Base-by-base conservation (phyloP, 768 basidiomycete species). In the Russula emetica region DNA sequence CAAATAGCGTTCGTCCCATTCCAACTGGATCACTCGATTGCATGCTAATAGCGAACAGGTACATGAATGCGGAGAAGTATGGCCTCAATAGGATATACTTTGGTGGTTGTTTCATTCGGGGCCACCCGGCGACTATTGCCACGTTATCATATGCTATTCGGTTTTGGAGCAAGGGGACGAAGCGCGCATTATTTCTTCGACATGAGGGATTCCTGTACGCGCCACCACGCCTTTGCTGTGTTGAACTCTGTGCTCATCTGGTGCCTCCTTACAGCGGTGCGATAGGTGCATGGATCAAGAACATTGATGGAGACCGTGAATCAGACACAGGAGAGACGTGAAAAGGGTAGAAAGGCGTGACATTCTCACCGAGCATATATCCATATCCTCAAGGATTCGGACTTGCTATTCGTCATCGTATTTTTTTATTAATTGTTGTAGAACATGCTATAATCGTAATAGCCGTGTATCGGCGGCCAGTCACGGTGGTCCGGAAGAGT, bases 41-140 rank as follows among this genome's bases (percentile, higher is more conserved):
- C 16, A 22, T 51, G 40, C 62, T 69, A 69, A 72, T 68, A 14
- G 36, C 18, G n/a, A n/a, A 36, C 72, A 96, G 93, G 53, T 98
- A 94, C 76, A 98, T 99, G 97, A 98, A 99, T 74, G 97, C 97
- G 61, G 97, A 98, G 74, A 98, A 98, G 78, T 97, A 98, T 74
- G 87, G 91, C 69, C 75, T 99, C 64, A 92, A 97, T 70, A 85
- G 92, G 72, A 98, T 99, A 68, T 99, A 98, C 79, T 99, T 98
- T 80, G 95, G 97, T 28, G 97, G 97, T 3, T 98, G 92, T 76
- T 99, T 98, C 77, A 99, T 99, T 75, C 83, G 97, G 80, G 96
- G 97, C 20, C 97, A 98, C 72, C 89, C 96, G 51, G 92, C 95
- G 38, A 99, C 97, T 34, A 95, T 99, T 71, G 89, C 93, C 20